Base-by-base conservation (phyloP, 2,329 filamentous ascomycete species). In the Cylindrodendrum hubeiense region DNA sequence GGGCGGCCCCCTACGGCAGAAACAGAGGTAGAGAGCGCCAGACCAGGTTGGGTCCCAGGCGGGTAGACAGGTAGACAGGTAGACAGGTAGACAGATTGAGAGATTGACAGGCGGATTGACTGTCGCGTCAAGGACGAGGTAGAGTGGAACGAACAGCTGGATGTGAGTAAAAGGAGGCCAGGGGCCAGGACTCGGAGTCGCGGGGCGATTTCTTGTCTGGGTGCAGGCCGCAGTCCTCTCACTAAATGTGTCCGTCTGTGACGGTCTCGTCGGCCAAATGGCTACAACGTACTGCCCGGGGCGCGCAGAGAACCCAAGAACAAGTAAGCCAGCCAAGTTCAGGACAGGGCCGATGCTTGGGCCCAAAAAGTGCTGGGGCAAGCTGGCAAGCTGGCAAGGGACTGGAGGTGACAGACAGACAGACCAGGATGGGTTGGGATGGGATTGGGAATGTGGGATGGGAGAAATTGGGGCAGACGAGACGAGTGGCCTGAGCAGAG, bases 391-490 rank as follows among this genome's bases (percentile, higher is more conserved):
- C 53, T 49, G 57, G 54, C 37, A 39, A 49, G 57, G 49, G 69
- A 60, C 61, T 57, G 67, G 64, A 64, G 61, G 65, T 67, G 61
- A 73, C 55, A 66, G 53, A 59, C 52, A n/a, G n/a, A n/a, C n/a
- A 63, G 53, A 59, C 52, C 12, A 34, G 47, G 47, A 39, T 39
- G 63, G 37, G 15, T 39, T 39, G 37, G 37, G 37, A 39, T 39
- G 17, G 37, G n/a, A 39, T 39, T 52, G 65, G 53, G 61, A 67
- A 21, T 54, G 37, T 43, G 60, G 54, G 51, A 58, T 57, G 49
- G 47, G 54, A 58, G 41, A 41, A 33, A 57, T 52, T 47, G 60
- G 46, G 55, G 9, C n/a, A 33, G 28, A 33, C 10, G 17, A 49
- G 47, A 37, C 60, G 41, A 57, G 47, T 70, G 65, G 65, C 62